Evolutionary conservation across 2,329 filamentous ascomycete genomes (phyloP).

Genomic region (Fusarium hostae): DNA sequence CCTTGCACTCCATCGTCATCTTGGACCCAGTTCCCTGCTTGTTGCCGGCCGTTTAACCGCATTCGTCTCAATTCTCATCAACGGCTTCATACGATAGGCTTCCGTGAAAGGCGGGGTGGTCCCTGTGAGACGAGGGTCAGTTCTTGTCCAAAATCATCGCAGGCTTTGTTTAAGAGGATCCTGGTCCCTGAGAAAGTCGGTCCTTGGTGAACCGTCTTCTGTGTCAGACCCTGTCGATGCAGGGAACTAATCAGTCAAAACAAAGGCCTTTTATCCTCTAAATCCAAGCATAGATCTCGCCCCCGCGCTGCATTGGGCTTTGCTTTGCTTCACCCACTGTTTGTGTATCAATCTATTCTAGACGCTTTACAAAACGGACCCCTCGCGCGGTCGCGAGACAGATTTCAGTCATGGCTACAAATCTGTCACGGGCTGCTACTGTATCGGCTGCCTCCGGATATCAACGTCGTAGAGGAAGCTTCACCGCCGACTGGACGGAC

Average conservation of each 20-base stretch:
- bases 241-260: slow-evolving; percentile 37
- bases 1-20: slow-evolving; percentile 40
- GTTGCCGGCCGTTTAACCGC: slow-evolving; percentile 41
- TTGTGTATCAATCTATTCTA: slow-evolving; percentile 34
- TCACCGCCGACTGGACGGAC: slow-evolving; percentile 38
- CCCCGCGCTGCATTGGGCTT: slow-evolving; percentile 18
- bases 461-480: slow-evolving; percentile 40
- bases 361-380: slow-evolving; percentile 27
- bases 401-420: slow-evolving; percentile 38
- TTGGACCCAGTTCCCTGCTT: slow-evolving; percentile 39
- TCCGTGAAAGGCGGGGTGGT: slow-evolving; percentile 42
- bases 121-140: slow-evolving; percentile 42
- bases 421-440: slow-evolving; percentile 41
- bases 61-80: slow-evolving; percentile 39
- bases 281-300: slow-evolving; percentile 39
- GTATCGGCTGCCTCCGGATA: slow-evolving; percentile 36
- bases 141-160: slow-evolving; percentile 28
- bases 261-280: slow-evolving; percentile 25
- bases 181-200: slow-evolving; percentile 35
- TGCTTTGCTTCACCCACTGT: slow-evolving; percentile 19
- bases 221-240: slow-evolving; percentile 46
- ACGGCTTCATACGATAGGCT: slow-evolving; percentile 40
- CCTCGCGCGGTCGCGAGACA: slow-evolving; percentile 26
- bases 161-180: slow-evolving; percentile 32
- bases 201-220: slow-evolving; percentile 42